Conservation (phyloP, 2,329 filamentous ascomycete species). For the Pestalotiopsis sp. region DNA sequence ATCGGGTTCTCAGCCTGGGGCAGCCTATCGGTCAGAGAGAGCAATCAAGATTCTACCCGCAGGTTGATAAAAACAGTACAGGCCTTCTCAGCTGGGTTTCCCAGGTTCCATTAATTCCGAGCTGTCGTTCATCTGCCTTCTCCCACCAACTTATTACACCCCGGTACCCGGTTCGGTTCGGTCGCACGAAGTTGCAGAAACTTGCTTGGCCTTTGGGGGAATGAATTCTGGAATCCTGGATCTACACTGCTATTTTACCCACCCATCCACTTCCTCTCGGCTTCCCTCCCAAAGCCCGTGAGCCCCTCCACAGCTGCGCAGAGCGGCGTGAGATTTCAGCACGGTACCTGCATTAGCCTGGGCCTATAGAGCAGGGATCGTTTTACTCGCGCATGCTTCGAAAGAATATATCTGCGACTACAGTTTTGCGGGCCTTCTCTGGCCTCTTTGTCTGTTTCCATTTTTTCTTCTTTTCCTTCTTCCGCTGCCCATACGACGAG, state of each 20-base stretch:
- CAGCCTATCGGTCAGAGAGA: neutral
- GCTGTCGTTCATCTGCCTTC: no score
- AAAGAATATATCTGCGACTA: slow-evolving; percentile 12
- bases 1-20: neutral
- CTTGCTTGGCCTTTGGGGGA: neutral
- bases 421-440: neutral
- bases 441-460: neutral
- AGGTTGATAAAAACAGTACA: neutral
- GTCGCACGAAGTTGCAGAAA: neutral
- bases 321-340: slow-evolving; percentile 1
- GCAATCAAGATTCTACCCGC: neutral
- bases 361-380: slow-evolving; percentile 10
- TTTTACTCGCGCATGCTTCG: neutral
- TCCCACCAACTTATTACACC: neutral
- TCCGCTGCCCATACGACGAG: neutral
- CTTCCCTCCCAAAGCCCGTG: neutral
- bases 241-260: neutral
- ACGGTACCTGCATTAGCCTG: slow-evolving; percentile 16
- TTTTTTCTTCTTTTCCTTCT: neutral
- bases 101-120: no score
- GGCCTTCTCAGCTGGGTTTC: no score
- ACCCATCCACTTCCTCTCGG: neutral
- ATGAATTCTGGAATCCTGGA: neutral
- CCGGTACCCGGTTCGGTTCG: neutral
- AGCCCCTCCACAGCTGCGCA: neutral